Conservation (phyloP, 169 alveolate species). For the Plasmodium chabaudi region DNA sequence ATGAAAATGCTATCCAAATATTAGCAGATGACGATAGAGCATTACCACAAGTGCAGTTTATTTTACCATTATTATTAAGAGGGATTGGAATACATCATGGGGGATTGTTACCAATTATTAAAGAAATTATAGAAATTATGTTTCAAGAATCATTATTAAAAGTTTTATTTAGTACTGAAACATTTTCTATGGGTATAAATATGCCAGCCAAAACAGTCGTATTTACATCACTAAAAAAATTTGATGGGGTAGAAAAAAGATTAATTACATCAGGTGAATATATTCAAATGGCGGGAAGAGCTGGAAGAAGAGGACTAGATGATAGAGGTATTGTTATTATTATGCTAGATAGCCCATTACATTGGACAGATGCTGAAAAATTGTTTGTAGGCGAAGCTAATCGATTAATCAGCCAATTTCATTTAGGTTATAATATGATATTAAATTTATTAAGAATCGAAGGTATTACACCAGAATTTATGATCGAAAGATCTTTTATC, state of each 20-base stretch:
- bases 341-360: slow-evolving; percentile 93
- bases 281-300: slow-evolving; percentile 96
- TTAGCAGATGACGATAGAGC: slow-evolving; percentile 96
- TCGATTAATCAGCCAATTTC: slow-evolving; percentile 95
- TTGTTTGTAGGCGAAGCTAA: slow-evolving; percentile 93
- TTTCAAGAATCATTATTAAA: slow-evolving; percentile 96
- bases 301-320: slow-evolving; percentile 99
- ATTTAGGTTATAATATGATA: slow-evolving; percentile 97
- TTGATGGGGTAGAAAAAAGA: slow-evolving; percentile 94
- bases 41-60: slow-evolving; percentile 93
- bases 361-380: slow-evolving; percentile 94
- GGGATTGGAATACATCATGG: slow-evolving; percentile 99
- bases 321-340: slow-evolving; percentile 96
- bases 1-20: slow-evolving; percentile 96
- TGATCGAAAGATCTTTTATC: slow-evolving; percentile 96
- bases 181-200: slow-evolving; percentile 98
- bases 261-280: slow-evolving; percentile 97
- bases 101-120: slow-evolving; percentile 97
- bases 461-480: slow-evolving; percentile 95
- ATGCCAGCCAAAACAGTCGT: slow-evolving; percentile 99
- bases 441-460: slow-evolving; percentile 96
- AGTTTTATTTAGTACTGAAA: slow-evolving; percentile 97
- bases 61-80: slow-evolving; percentile 93
- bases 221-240: slow-evolving; percentile 95
- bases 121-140: slow-evolving; percentile 97